Base-by-base conservation (phyloP, 441 rosid genomes). In the Syzygium syzygioides region DNA sequence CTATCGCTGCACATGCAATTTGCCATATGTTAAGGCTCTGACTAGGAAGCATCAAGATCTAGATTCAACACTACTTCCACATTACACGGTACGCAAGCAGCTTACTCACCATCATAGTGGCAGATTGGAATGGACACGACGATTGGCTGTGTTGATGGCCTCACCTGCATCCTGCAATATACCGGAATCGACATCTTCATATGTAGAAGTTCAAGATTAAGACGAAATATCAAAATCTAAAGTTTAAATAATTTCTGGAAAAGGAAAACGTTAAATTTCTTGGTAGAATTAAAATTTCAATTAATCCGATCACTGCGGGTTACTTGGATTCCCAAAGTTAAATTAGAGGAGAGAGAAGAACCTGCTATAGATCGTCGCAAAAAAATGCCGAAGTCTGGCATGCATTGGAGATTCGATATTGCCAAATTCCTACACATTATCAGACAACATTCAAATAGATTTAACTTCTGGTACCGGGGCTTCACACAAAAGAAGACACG, bases 361-460 rank as follows among this genome's bases (percentile, higher is more conserved):
- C 99, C 99, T 96, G 94, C 90, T 90, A 91, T 94, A 96, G 55
- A 96, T 93, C 87, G 97, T 94, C 34, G 93, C 91, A 80, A 95
- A 97, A 92, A 96, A 97, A 89, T 94, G 93, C 30, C 91, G 91
- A 88, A 95, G 96, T 88, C 97, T 93, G 26, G 97, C 92, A 86
- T 94, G 94, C 92, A 96, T 92, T 2, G 99, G 99, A 85, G 97
- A 93, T 91, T 97, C 99, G 9, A 96, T 95, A 90, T 96, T 96
- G 87, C 99, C 99, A 90, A 97, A 96, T 92, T 96, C 99, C 99
- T 96, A 94, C 87, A 89, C 84, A 90, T 79, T 87, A 91, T 14
- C 84, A 11, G 86, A 90, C 60, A 55, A 90, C 87, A 76, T 45
- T 23, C 87, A n/a, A 53, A 86, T 18, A 56, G 41, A 30, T 28